phyloP scores from a whole-genome alignment of 495 filamentous ascomycete genomes.

The Hypoxylon lienhwacheense region DNA sequence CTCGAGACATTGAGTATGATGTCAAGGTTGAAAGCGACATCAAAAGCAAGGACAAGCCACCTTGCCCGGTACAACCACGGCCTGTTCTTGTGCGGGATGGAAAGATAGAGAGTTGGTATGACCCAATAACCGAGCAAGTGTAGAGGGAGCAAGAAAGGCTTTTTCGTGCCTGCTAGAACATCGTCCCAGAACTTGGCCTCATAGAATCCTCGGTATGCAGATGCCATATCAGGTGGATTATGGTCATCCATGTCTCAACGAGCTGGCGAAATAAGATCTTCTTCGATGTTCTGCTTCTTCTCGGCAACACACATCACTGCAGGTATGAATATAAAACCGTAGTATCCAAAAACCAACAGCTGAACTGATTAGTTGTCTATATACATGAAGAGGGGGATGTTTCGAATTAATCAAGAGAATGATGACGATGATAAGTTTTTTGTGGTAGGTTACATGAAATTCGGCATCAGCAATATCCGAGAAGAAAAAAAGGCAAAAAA shows the following conservation, averaged over 20 bases:
- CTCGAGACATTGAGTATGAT: conserved; percentile 56
- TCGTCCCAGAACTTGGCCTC: conserved; percentile 28
- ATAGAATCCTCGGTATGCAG: conserved; percentile 31
- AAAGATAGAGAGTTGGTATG: conserved; percentile 58
- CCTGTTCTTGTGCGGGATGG: conserved; percentile 58
- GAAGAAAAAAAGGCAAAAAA: no score
- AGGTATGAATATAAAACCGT: neutral
- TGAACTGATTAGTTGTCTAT: no score
- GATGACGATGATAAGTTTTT: no score
- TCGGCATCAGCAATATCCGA: no score
- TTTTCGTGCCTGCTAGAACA: conserved; percentile 43
- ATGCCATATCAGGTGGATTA: conserved; percentile 23
- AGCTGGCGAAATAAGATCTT: neutral
- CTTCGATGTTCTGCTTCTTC: neutral
- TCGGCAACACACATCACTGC: conserved; percentile 5
- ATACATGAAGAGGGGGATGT: no score
- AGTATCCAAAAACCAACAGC: neutral
- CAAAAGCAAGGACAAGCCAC: conserved; percentile 54
- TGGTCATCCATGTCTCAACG: conserved; percentile 18
- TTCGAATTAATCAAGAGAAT: no score
- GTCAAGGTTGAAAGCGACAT: conserved; percentile 42
- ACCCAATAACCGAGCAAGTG: conserved; percentile 52
- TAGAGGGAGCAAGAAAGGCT: conserved; percentile 60
- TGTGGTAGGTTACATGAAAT: no score
- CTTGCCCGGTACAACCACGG: conserved; percentile 52